Evolutionary conservation across 73 alveolate species (phyloP), one percentile per base, ranked within the genome.

Genomic region (Paramecium primaurelia): DNA sequence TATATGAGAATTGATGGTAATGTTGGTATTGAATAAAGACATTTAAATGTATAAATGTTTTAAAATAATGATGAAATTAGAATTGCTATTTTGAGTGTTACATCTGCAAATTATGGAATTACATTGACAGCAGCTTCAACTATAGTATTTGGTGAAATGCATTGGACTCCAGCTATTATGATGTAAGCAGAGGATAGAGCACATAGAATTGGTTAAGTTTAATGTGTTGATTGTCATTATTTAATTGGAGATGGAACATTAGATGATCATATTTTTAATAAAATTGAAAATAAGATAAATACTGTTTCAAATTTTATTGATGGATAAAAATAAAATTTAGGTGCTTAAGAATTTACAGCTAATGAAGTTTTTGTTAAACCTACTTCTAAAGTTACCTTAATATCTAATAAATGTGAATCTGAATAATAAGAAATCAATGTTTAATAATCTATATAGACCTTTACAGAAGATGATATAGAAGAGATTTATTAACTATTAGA

Each of bases 131-230:
- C 99, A 44, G 99, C 99, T 12, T 95, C 99, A 2, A 98, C 99
- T 18, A 98, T 98, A 26, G 97, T 98, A n/a, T 97, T 98, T 84
- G 99, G 99, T 14, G 99, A 98, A 94, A 92, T 96, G 95, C 93
- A 86, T 64, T 97, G 99, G 98, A 95, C 98, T 51, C 99, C 99
- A 18, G 96, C 96, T 8, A 92, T 98, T 58, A 98, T 98, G 99
- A 92, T 95, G 22, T 96, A 98, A 93, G 99, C 99, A 42, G 99
- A 98, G 89, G 99, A 98, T 92, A 86, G 99, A 77, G 99, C 98
- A 11, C 99, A 98, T 93, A 92, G 99, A 54, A 98, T 98, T 28
- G 99, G 99, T 40, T 98, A 98, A 93, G 96, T 88, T 69, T 94
- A 96, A 77, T 95, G 98, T 51, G 99, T 96, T 45, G 97, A 98